These are phyloP conservation scores for Starmerella apis DNA, from an alignment of 805 yeast species.

Conservation along the genomic window DNA sequence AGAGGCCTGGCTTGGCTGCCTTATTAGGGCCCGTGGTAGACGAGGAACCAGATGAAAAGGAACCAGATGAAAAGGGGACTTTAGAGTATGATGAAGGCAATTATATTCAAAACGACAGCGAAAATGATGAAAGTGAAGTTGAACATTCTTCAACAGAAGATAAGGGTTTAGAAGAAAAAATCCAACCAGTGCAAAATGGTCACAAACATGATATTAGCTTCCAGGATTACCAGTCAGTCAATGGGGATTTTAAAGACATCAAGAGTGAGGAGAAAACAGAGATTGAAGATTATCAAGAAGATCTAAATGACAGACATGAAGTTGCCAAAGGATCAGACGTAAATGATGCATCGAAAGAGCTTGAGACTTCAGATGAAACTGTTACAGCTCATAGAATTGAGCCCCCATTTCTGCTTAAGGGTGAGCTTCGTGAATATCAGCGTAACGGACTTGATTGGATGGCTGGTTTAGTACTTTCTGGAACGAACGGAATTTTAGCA, in stretches of 20 bases:
- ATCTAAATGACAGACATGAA: not conserved
- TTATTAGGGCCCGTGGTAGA: slow-evolving; percentile 12
- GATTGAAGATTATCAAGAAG: not conserved
- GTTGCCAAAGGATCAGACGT: no score
- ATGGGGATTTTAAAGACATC: no score
- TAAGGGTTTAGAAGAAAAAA: slow-evolving; percentile 22
- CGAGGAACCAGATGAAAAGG: slow-evolving; percentile 24
- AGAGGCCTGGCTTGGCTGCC: slow-evolving; percentile 15
- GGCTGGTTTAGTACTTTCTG: slow-evolving; percentile 81
- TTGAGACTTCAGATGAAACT: not conserved
- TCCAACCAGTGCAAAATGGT: not conserved
- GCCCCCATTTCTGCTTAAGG: slow-evolving; percentile 60
- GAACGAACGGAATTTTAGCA: slow-evolving; percentile 92
- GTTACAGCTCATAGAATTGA: slow-evolving; percentile 37
- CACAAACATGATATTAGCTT: not conserved
- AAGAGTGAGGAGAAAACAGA: not conserved
- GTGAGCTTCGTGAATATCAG: slow-evolving; percentile 79
- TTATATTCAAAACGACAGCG: no score
- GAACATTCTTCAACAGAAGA: no score
- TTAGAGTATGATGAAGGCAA: not conserved
- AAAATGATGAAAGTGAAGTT: no score
- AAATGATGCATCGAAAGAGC: no score
- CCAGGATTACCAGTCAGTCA: not conserved
- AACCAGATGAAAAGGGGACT: not conserved
- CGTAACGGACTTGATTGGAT: slow-evolving; percentile 96